Conservation (phyloP, 1,284 basidiomycete genomes). For the Lignosus rhinocerotis region DNA sequence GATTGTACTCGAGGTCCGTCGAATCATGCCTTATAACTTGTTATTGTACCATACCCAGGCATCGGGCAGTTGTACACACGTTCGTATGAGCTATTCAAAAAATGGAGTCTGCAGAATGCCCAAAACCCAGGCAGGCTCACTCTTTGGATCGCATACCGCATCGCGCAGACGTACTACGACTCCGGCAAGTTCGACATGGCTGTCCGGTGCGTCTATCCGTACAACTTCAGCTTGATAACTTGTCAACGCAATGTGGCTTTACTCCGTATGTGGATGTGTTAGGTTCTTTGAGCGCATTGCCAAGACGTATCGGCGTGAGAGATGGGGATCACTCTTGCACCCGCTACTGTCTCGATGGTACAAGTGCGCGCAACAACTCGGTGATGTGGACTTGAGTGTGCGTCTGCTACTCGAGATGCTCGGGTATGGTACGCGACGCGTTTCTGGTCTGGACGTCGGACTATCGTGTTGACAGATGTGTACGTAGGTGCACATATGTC, state of each 20-base stretch:
- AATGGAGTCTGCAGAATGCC: slow-evolving; percentile 47
- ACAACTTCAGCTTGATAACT: neutral
- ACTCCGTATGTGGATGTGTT: neutral
- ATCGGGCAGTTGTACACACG: slow-evolving; percentile 78
- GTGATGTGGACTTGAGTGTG: slow-evolving; percentile 74
- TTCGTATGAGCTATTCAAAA: slow-evolving; percentile 88
- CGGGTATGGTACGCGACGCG: slow-evolving; percentile 54
- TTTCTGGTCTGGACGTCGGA: neutral
- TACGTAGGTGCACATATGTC: slow-evolving; percentile 28
- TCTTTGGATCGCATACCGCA: slow-evolving; percentile 82
- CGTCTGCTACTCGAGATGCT: slow-evolving; percentile 80
- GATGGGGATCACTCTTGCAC: slow-evolving; percentile 71
- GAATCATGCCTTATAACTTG: neutral
- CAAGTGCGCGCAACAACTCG: slow-evolving; percentile 73
- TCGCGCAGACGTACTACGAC: slow-evolving; percentile 80
- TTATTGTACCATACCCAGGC: neutral
- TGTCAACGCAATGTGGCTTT: neutral
- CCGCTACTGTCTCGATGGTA: slow-evolving; percentile 79
- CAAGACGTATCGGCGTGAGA: slow-evolving; percentile 79
- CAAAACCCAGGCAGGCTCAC: slow-evolving; percentile 71
- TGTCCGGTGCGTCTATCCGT: slow-evolving; percentile 54
- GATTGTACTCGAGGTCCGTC: slow-evolving; percentile 75
- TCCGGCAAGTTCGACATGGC: slow-evolving; percentile 83
- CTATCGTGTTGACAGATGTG: neutral
- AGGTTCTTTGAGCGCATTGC: slow-evolving; percentile 91